phyloP scores from a whole-genome alignment of 345 rosid genomes.

The Gossypium longicalyx region DNA sequence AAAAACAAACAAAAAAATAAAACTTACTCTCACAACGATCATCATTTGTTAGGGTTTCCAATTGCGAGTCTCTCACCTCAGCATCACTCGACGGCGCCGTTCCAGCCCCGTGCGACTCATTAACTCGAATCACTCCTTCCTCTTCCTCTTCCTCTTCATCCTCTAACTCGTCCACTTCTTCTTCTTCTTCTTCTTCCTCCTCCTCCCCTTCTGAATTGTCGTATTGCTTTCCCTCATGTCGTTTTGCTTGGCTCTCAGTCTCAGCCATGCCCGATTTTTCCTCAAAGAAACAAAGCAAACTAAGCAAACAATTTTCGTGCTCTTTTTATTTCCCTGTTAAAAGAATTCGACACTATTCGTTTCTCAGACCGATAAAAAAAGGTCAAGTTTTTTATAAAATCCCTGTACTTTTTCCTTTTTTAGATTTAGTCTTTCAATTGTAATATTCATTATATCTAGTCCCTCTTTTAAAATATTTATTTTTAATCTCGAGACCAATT shows the following conservation, averaged over 20 bases:
- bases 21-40: not conserved
- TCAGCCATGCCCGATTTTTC: conserved; percentile 45
- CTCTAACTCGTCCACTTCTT: not conserved
- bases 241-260: conserved; percentile 27
- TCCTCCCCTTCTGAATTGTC: conserved; percentile 26
- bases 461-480: too few species aligned
- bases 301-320: conserved; percentile 26
- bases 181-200: not conserved
- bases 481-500: too few species aligned
- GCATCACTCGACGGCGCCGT: not conserved
- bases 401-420: too few species aligned
- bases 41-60: not conserved
- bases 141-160: conserved; percentile 18
- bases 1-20: not conserved
- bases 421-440: too few species aligned
- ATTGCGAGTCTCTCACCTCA: not conserved
- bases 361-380: conserved; percentile 8
- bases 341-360: conserved; percentile 14
- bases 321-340: conserved; percentile 7
- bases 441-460: too few species aligned
- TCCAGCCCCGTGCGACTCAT: conserved; percentile 1
- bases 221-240: conserved; percentile 22
- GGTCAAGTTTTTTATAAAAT: not conserved
- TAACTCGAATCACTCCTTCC: not conserved
- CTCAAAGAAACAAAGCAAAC: conserved; percentile 28